These are phyloP conservation scores for Magnusiomyces paraingens DNA, from an alignment of 1,139 yeast species.

Conservation along the genomic window DNA sequence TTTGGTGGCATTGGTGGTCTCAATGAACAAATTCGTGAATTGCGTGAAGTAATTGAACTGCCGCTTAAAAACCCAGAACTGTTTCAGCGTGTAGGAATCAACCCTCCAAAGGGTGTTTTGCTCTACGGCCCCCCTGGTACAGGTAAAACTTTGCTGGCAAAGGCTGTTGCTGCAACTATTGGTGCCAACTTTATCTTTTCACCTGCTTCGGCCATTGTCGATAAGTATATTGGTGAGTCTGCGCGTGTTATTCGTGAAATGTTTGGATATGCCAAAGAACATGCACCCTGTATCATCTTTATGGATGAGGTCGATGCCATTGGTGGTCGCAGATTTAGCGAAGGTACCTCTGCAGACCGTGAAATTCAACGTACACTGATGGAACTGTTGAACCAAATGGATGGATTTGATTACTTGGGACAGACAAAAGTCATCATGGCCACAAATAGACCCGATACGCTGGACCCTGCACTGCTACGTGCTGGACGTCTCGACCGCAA, in stretches of 20 bases:
- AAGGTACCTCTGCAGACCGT: constrained; percentile 98
- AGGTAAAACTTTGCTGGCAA: constrained; percentile 91
- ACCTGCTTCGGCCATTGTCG: constrained; percentile 97
- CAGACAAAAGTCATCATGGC: constrained; percentile 99
- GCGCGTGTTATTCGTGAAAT: constrained; percentile 96
- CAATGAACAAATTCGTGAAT: constrained; percentile 90
- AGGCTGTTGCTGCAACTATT: constrained; percentile 97
- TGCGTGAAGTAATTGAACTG: constrained; percentile 94
- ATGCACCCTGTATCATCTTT: constrained; percentile 96
- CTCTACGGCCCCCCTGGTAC: constrained; percentile 99
- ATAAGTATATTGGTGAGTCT: constrained; percentile 96
- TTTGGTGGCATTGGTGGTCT: constrained; percentile 97
- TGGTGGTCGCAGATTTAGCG: constrained; percentile 97
- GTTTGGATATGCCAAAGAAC: constrained; percentile 98
- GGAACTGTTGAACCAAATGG: constrained; percentile 98
- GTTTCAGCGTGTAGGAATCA: constrained; percentile 91
- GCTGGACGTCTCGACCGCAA: constrained; percentile 98
- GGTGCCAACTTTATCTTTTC: constrained; percentile 97
- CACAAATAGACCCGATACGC: constrained; percentile 95
- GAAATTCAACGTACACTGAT: constrained; percentile 97
- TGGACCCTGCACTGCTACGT: constrained; percentile 97
- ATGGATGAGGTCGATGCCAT: constrained; percentile 99
- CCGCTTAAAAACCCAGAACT: constrained; percentile 97
- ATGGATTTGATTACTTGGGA: constrained; percentile 95
- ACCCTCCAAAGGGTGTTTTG: constrained; percentile 96